phyloP scores from a whole-genome alignment of 345 rosid species.

The Camelina neglecta region DNA sequence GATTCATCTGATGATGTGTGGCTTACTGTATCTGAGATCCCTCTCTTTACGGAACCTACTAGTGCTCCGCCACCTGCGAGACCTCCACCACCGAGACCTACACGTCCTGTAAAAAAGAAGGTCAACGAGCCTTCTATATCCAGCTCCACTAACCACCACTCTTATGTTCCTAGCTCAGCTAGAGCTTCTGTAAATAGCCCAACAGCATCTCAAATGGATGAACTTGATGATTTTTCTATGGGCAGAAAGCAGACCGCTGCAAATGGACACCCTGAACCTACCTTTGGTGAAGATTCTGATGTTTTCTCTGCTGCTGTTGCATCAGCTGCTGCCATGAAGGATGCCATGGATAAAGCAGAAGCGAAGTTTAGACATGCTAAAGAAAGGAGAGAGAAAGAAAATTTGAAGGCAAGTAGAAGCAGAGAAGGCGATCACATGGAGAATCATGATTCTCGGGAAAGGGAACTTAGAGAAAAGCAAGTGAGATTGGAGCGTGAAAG shows the following conservation, averaged over 20 bases:
- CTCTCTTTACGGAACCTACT: conserved; percentile 83
- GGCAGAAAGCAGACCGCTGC: conserved; percentile 52
- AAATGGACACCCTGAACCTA: conserved; percentile 53
- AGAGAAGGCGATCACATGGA: conserved; percentile 67
- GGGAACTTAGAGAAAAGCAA: conserved; percentile 65
- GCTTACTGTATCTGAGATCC: conserved; percentile 96
- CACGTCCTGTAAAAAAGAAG: conserved; percentile 64
- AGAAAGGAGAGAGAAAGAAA: conserved; percentile 84
- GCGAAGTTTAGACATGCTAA: conserved; percentile 87
- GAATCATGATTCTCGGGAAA: conserved; percentile 64
- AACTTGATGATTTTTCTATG: conserved; percentile 69
- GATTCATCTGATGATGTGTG: conserved; percentile 77
- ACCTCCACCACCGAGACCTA: conserved; percentile 95
- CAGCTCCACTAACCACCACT: conserved; percentile 50
- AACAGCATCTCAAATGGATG: conserved; percentile 67
- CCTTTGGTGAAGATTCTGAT: conserved; percentile 63
- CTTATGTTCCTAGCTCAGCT: conserved; percentile 53
- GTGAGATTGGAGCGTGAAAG: conserved; percentile 59
- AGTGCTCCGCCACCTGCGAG: conserved; percentile 89
- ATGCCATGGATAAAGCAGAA: conserved; percentile 98
- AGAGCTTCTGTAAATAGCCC: conserved; percentile 51
- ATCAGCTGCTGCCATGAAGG: conserved; percentile 97
- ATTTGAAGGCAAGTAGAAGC: conserved; percentile 67
- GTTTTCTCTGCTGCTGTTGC: conserved; percentile 72
- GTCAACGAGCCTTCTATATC: conserved; percentile 49